Conservation (phyloP, 2,329 filamentous ascomycete genomes). For the Aspergillus hiratsukae region DNA sequence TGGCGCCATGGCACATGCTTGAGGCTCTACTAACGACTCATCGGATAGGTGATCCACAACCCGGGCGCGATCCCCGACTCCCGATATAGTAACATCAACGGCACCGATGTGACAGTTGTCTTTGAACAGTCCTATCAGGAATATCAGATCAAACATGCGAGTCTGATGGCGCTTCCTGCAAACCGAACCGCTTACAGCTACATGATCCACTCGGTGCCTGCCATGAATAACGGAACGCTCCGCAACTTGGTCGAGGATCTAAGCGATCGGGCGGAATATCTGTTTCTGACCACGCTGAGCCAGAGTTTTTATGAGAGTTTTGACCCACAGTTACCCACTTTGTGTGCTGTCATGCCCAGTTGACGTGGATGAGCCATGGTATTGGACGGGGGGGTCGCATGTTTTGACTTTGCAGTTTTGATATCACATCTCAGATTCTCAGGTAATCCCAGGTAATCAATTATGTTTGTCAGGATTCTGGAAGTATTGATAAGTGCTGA, state of each 20-base stretch:
- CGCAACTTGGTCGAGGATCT: constrained; percentile 5
- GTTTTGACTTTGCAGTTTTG: background rate
- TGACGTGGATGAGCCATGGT: background rate
- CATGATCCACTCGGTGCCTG: constrained; percentile 10
- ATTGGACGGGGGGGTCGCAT: background rate
- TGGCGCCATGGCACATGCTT: background rate
- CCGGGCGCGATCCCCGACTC: constrained; percentile 12
- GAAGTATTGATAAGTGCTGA: background rate
- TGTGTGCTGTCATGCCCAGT: constrained; percentile 7
- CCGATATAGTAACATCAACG: constrained; percentile 1
- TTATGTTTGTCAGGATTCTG: background rate
- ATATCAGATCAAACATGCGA: constrained; percentile 1
- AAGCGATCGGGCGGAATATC: constrained; percentile 8
- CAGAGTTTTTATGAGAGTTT: constrained; percentile 10
- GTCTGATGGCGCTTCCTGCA: background rate
- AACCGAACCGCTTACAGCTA: constrained; percentile 5
- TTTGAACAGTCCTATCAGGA: constrained; percentile 11
- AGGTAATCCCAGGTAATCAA: background rate
- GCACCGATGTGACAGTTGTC: constrained; percentile 10
- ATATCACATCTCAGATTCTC: too few relatives aligned
- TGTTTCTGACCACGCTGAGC: constrained; percentile 6
- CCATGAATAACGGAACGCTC: constrained; percentile 4
- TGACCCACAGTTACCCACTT: constrained; percentile 5
- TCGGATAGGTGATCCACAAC: constrained; percentile 12
- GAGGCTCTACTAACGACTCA: background rate